Conservation (phyloP, 2,329 filamentous ascomycete species). For the Penicillium sp. region DNA sequence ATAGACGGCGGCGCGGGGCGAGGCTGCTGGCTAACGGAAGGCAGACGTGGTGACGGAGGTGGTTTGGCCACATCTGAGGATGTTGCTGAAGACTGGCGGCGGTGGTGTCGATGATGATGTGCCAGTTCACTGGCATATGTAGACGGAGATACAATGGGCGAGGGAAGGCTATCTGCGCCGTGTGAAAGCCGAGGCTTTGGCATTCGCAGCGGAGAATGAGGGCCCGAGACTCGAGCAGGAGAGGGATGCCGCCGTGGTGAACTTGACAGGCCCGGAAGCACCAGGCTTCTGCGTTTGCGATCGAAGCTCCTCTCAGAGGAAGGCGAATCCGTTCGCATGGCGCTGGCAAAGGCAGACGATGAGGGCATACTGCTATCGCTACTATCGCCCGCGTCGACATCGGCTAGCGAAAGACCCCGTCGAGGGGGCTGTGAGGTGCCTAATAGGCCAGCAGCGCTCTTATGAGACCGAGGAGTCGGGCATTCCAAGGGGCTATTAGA, state of each 20-base stretch:
- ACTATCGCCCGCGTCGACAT: conserved; percentile 77
- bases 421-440: conserved; percentile 64
- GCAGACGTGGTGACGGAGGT: conserved; percentile 80
- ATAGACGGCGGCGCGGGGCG: conserved; percentile 92
- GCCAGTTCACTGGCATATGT: conserved; percentile 73
- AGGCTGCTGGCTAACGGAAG: conserved; percentile 77
- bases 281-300: conserved; percentile 82
- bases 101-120: conserved; percentile 66
- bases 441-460: conserved; percentile 59
- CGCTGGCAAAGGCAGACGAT: conserved; percentile 67
- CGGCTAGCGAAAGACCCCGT: conserved; percentile 75
- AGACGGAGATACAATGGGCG: conserved; percentile 87
- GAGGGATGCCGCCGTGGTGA: conserved; percentile 87
- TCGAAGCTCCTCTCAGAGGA: conserved; percentile 85
- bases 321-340: conserved; percentile 81
- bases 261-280: conserved; percentile 71
- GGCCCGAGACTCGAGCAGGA: conserved; percentile 72
- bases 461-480: conserved; percentile 84
- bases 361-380: conserved; percentile 90
- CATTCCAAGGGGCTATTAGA: conserved; percentile 91
- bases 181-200: conserved; percentile 72
- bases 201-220: conserved; percentile 84
- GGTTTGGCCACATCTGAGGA: conserved; percentile 70
- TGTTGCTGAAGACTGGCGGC: conserved; percentile 87
- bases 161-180: conserved; percentile 61